A percentile compares a stretch with the other conserved stretches of the same genome.
Conservation (phyloP, 75 land plant species). For the Sequoia sempervirens region DNA sequence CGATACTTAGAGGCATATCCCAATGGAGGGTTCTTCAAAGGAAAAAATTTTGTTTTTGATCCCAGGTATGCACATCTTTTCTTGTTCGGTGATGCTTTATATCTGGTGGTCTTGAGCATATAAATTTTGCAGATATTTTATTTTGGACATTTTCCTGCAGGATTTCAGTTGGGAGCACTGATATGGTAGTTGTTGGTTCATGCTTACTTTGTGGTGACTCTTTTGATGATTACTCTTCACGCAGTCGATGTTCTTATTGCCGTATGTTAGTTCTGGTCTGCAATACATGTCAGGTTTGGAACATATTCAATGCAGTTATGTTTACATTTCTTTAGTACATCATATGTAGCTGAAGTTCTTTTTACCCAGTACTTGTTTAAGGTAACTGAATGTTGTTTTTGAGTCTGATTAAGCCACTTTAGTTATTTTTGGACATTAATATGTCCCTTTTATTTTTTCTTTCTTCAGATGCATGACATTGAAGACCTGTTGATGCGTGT, state of each 20-base stretch:
- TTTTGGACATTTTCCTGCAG: constrained; percentile 21
- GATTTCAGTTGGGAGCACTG: constrained; percentile 66
- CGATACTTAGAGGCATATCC: constrained; percentile 90
- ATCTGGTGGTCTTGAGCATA: background rate
- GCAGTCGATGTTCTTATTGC: constrained; percentile 73
- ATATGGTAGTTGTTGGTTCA: constrained; percentile 42
- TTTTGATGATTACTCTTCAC: constrained; percentile 87
- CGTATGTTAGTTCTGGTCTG: constrained; percentile 88
- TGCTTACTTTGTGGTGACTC: constrained; percentile 64
- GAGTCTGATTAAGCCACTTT: background rate
- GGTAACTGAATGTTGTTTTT: background rate
- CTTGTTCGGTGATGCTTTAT: background rate
- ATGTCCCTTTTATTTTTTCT: background rate
- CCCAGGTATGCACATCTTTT: constrained; percentile 55
- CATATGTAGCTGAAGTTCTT: background rate
- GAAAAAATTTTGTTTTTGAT: constrained; percentile 97
- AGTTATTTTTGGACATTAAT: background rate
- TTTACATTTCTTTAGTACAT: background rate
- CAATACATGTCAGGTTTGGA: constrained; percentile 64
- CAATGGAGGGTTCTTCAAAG: constrained; percentile 88
- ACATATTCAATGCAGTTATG: background rate
- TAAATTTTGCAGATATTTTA: background rate
- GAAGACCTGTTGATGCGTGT: no score
- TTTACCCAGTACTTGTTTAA: background rate
- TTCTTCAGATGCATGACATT: constrained; percentile 1